A percentile compares a stretch with the other conserved stretches of the same genome.
These are phyloP conservation scores for Claviceps monticola DNA, from an alignment of 2,329 filamentous ascomycete species.

Conservation along the genomic window DNA sequence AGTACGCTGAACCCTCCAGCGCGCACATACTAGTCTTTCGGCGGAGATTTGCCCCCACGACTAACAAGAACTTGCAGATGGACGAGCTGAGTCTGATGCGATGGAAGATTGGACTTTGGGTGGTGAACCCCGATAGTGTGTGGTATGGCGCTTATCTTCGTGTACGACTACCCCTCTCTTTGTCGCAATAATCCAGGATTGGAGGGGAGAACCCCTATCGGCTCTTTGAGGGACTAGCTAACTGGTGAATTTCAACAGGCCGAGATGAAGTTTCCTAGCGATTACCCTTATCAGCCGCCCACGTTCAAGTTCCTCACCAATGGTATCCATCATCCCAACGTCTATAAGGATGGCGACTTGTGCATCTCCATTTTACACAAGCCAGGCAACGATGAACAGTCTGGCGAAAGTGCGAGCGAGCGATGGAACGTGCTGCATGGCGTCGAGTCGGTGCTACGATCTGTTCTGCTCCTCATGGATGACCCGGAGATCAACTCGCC, in stretches of 20 bases:
- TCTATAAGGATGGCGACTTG: conserved; percentile 78
- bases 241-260: conserved; percentile 32
- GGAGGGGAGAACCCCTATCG: neutral
- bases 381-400: conserved; percentile 84
- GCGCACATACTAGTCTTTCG: neutral
- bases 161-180: conserved; percentile 19
- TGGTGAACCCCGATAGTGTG: conserved; percentile 80
- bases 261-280: conserved; percentile 72
- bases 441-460: conserved; percentile 88
- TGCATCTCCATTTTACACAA: conserved; percentile 95
- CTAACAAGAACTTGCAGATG: conserved; percentile 33
- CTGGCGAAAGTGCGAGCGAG: conserved; percentile 78
- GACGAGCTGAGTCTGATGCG: conserved; percentile 72
- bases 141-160: conserved; percentile 92
- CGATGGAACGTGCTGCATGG: conserved; percentile 91
- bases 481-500: conserved; percentile 88
- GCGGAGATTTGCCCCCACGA: neutral
- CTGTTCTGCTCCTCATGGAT: conserved; percentile 80
- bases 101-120: conserved; percentile 81
- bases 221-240: neutral
- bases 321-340: conserved; percentile 81
- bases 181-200: conserved; percentile 4
- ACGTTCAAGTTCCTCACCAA: conserved; percentile 68
- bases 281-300: conserved; percentile 83
- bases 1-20: conserved; percentile 30